phyloP scores from a whole-genome alignment of 768 basidiomycete genomes.

The Cantharellus anzutake region DNA sequence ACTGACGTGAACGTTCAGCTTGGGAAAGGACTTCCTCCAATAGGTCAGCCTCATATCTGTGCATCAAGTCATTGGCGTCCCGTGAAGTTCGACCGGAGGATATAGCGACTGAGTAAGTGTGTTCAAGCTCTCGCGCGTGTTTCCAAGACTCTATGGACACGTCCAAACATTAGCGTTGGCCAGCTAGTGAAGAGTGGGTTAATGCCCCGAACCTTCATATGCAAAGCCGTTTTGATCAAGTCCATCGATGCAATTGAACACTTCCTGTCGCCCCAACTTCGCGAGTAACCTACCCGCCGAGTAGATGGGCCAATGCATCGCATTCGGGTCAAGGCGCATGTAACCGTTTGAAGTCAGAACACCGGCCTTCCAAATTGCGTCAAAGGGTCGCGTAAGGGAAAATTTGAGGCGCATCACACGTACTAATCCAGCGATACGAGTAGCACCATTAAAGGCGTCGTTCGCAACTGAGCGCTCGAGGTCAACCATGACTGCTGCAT shows the following conservation, averaged over 20 bases:
- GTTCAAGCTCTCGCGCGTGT: neutral
- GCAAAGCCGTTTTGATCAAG: constrained; percentile 59
- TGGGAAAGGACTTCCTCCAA: no score
- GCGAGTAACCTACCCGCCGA: constrained; percentile 72
- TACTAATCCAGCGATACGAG: constrained; percentile 78
- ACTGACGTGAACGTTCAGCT: no score
- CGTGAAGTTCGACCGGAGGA: neutral
- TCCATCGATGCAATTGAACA: constrained; percentile 63
- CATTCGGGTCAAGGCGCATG: constrained; percentile 68
- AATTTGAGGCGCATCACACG: constrained; percentile 13
- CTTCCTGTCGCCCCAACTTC: constrained; percentile 65
- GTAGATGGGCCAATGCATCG: constrained; percentile 74
- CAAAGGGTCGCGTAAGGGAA: neutral
- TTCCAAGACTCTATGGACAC: neutral
- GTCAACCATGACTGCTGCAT: constrained; percentile 36
- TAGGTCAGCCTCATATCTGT: neutral
- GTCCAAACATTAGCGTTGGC: neutral
- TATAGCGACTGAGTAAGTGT: neutral
- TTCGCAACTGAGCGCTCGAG: constrained; percentile 52
- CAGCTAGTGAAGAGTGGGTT: neutral
- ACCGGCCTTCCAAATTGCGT: constrained; percentile 31
- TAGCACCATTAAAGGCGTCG: constrained; percentile 68
- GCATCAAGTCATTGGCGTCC: neutral
- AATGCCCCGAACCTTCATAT: constrained; percentile 4
- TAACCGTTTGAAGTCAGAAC: constrained; percentile 80